Conservation (phyloP, 805 yeast species). For the Diddensiella transvaalensis region DNA sequence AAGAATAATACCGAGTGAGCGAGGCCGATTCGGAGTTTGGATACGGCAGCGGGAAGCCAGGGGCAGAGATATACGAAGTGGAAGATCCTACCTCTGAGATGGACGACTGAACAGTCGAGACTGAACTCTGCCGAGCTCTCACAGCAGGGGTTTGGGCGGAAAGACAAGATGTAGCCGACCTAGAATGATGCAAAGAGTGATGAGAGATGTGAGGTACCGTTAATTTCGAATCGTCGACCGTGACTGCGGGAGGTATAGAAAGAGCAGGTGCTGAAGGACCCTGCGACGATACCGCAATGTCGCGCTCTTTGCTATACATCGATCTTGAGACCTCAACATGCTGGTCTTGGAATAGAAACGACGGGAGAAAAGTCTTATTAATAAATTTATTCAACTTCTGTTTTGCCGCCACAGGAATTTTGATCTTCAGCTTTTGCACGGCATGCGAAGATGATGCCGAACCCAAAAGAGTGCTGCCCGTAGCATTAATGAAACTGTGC, state of each 20-base stretch:
- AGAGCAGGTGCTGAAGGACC: neutral
- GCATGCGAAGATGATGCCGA: neutral
- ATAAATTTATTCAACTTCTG: conserved; percentile 15
- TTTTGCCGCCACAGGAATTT: conserved; percentile 11
- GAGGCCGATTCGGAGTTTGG: neutral
- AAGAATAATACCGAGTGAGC: conserved; percentile 9
- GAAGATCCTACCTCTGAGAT: neutral
- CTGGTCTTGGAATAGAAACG: conserved; percentile 12
- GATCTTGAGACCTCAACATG: conserved; percentile 1
- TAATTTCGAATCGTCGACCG: conserved; percentile 1
- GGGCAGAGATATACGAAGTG: neutral
- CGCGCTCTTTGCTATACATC: neutral
- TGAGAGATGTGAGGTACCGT: conserved; percentile 7
- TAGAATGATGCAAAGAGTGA: conserved; percentile 9
- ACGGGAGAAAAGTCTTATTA: conserved; percentile 12
- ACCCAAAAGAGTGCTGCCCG: neutral
- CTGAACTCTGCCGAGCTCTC: conserved; percentile 5
- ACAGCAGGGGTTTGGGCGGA: neutral
- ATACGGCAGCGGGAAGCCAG: neutral
- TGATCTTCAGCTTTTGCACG: conserved; percentile 9
- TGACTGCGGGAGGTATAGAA: neutral
- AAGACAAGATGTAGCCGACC: conserved; percentile 7
- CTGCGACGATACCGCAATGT: neutral
- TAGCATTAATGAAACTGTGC: neutral
- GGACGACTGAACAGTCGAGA: conserved; percentile 5